phyloP scores from a whole-genome alignment of 345 rosid species.

The Isatis tinctoria region DNA sequence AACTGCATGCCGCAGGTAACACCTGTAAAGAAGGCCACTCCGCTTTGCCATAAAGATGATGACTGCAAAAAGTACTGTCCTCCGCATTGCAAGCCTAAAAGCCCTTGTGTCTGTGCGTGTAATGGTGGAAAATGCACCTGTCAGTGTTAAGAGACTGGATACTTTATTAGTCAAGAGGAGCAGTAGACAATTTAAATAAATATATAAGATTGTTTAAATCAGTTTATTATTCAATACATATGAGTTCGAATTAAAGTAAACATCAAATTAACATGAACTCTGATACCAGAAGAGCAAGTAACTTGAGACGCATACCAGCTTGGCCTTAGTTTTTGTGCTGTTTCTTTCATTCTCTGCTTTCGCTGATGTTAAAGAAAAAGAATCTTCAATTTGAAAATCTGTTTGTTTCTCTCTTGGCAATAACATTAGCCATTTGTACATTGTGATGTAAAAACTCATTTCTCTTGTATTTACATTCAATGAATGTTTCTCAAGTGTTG shows the following conservation, averaged over 20 bases:
- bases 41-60: not conserved
- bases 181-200: not conserved
- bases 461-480: not conserved
- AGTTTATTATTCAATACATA: not conserved
- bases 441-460: conserved; percentile 14
- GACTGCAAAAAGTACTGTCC: conserved; percentile 22
- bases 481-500: not conserved
- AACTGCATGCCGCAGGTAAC: not conserved
- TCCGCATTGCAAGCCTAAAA: not conserved
- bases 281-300: no score
- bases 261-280: no score
- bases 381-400: not conserved
- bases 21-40: conserved; percentile 9
- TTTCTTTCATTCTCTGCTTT: no score
- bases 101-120: not conserved
- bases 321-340: not conserved
- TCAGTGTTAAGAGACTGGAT: not conserved
- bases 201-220: not conserved
- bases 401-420: not conserved
- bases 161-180: not conserved
- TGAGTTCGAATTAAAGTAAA: conserved; percentile 3
- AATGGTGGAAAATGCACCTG: conserved; percentile 17
- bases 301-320: not conserved
- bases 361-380: not conserved
- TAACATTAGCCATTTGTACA: conserved; percentile 7